Percentiles rank a stretch among this genome's conserved stretches.
Conservation (phyloP, 768 basidiomycete species). For the Serendipita sp. region DNA sequence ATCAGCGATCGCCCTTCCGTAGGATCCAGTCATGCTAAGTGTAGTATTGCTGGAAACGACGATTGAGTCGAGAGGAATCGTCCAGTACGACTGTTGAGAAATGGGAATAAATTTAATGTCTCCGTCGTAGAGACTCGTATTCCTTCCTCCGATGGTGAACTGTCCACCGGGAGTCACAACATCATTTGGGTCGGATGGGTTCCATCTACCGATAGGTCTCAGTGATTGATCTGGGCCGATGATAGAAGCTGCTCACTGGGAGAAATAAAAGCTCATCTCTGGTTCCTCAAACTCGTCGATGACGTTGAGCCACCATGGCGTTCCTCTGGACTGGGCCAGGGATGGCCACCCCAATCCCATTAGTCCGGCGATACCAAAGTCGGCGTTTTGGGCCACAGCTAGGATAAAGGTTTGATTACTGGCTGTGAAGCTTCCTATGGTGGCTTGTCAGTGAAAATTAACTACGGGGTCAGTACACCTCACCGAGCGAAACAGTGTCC, state of each 20-base stretch:
- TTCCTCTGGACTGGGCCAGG: neutral
- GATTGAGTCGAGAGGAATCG: neutral
- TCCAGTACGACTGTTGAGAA: neutral
- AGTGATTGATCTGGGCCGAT: neutral
- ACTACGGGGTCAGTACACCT: too few species aligned
- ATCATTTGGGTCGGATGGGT: neutral
- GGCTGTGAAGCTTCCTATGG: neutral
- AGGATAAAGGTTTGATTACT: neutral
- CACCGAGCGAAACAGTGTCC: neutral
- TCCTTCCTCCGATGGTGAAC: neutral
- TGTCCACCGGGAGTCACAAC: neutral
- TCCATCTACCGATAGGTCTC: neutral
- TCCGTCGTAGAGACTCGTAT: neutral
- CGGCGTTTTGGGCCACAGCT: neutral
- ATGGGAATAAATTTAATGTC: neutral
- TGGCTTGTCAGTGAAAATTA: too few species aligned
- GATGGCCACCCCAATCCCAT: neutral
- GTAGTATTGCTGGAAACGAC: neutral
- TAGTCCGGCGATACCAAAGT: neutral
- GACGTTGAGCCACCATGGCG: conserved; percentile 4
- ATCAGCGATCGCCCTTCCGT: neutral
- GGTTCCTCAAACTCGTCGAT: neutral
- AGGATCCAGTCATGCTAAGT: neutral
- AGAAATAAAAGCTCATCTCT: conserved; percentile 1
- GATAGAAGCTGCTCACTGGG: neutral